These are phyloP conservation scores for Iodosphaeria phyllophila DNA, from an alignment of 2,329 filamentous ascomycete species.

Conservation along the genomic window DNA sequence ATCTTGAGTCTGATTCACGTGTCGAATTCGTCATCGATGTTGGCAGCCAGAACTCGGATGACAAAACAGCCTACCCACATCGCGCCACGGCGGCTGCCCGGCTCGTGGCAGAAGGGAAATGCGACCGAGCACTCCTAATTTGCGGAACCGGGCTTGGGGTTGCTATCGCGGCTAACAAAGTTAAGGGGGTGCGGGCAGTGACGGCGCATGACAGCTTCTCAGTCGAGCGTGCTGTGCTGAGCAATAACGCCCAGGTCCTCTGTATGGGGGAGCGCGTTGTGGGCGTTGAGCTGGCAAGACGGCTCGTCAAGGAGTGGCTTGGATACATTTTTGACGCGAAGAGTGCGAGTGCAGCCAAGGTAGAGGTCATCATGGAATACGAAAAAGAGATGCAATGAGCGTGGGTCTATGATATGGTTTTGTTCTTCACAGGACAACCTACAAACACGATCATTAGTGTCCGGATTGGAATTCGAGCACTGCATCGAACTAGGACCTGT, in stretches of 20 bases:
- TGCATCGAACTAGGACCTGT: too few species aligned
- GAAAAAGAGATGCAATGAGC: too few species aligned
- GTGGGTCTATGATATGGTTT: too few species aligned
- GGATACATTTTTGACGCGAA: constrained; percentile 61
- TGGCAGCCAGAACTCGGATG: constrained; percentile 42
- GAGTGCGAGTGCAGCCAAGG: constrained; percentile 29
- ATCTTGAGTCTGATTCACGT: constrained; percentile 47
- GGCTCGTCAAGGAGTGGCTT: constrained; percentile 66
- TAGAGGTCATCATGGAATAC: constrained; percentile 21
- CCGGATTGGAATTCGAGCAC: too few species aligned
- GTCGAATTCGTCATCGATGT: constrained; percentile 57
- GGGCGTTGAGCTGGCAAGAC: constrained; percentile 60
- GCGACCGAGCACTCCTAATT: constrained; percentile 63
- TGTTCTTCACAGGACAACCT: too few species aligned
- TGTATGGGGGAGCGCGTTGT: constrained; percentile 76
- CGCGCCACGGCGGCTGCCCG: constrained; percentile 54
- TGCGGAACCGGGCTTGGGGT: constrained; percentile 79
- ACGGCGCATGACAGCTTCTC: constrained; percentile 77
- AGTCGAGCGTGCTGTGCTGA: constrained; percentile 62
- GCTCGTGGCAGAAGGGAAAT: constrained; percentile 41
- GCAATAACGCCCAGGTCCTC: constrained; percentile 74
- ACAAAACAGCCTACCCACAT: constrained; percentile 72
- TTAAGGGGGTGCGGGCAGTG: constrained; percentile 68
- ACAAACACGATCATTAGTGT: too few species aligned
- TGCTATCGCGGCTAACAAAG: constrained; percentile 78